Evolutionary conservation across 179 eudicot species (phyloP), one percentile per base, ranked within the genome.

Genomic region (Pouteria campechiana): DNA sequence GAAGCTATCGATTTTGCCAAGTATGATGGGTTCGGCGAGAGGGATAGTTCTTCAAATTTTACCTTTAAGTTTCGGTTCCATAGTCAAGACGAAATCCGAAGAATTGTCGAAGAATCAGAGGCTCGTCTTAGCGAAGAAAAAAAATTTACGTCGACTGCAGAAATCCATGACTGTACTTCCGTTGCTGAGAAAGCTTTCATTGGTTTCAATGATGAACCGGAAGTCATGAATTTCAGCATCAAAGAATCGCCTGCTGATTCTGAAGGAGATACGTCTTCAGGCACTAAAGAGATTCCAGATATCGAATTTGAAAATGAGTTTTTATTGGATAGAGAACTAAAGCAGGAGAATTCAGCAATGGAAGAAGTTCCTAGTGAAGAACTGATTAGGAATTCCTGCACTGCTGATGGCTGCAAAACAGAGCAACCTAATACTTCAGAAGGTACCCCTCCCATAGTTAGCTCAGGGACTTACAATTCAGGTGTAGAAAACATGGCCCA

Each of bases 11-110:
- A 25, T 18, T 28, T 29, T 18, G 10, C 10, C 3, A 52, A 30
- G 6, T 11, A 13, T 10, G 56, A 58, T 38, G 64, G 11, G 37
- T 46, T 44, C 22, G 47, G 17, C 11, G 32, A 61, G 14, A 36
- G 40, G 32, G 62, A 63, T 27, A 51, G n/a, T n/a, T n/a, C 63
- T 39, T 36, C 62, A 2, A 75, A 62, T 50, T 54, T 72, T 15
- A 42, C 32, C 39, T 60, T 89, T 23, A 61, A 39, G 18, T 89
- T 89, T 49, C 79, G 72, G 50, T 85, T 89, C 41, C 97, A 74
- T 7, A 65, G 70, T 39, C 81, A 42, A 41, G 86, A 85, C 50
- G 95, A 85, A 57, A 71, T 89, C 41, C 46, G 57, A 37, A 49
- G 20, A 38, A 67, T 19, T 34, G 23, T 52, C 60, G 45, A 10